Base-by-base conservation (phyloP, 1,284 basidiomycete genomes). In the Pseudozyma flocculosa region DNA sequence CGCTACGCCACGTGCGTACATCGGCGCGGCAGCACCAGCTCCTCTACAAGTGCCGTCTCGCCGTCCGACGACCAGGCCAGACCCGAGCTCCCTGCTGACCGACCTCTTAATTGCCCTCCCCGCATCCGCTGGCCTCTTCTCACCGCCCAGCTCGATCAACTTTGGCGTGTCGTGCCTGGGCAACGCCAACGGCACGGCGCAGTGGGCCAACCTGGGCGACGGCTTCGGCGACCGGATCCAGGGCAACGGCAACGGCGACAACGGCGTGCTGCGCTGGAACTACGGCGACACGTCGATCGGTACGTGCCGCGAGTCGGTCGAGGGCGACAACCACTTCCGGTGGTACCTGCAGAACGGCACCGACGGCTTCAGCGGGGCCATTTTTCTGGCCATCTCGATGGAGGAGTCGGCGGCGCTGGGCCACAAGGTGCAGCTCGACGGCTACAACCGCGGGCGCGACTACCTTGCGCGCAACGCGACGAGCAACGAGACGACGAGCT, bases 311-410 rank as follows among this genome's bases (percentile, higher is more conserved):
- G 91, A 97, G 79, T 89, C 89, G 2, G 84, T 95, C 44, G 72
- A 88, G 58, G 93, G 93, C 13, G 93, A 93, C 5, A 85, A 89
- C 70, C 93, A 97, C 75, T 86, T 93, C 76, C 85, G 93, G 23
- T 93, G 92, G 79, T 97, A 90, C 89, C 78, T 83, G 1, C 92
- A 95, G 79, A 82, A 88, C 55, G 88, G 87, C 0, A 79, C 81
- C 3, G 57, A 79, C 10, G 84, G 81, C 2, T 82, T 88, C 62
- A 87, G 83, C 82, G 84, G 87, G 24, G 91, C 92, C 8, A 83
- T 88, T 52, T 96, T 96, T 76, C 81, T 95, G 80, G 92, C 89
- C 42, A 73, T 61, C 2, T 72, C 68, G 2, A 50, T 58, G 45
- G 73, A 78, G 38, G 55, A 69, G 26, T 48, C 59, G 9, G 64